Conservation (phyloP, 495 filamentous ascomycete species). For the Trichoderma gamsii region DNA sequence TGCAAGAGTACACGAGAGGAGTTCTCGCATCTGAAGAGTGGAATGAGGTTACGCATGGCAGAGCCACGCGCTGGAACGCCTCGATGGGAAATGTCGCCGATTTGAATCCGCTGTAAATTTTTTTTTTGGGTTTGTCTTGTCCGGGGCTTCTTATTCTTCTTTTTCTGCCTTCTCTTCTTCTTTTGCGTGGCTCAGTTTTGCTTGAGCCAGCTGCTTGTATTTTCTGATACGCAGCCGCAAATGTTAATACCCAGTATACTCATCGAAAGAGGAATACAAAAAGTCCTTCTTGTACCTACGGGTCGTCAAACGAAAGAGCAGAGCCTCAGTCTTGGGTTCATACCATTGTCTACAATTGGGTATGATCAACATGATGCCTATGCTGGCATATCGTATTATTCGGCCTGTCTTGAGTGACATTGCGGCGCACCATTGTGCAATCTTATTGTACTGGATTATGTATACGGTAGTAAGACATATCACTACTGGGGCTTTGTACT, state of each 20-base stretch:
- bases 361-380: background rate
- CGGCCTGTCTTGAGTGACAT: background rate
- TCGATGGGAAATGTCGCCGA: background rate
- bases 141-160: too few species aligned
- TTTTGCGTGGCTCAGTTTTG: too few species aligned
- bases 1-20: background rate
- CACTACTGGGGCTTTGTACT: background rate
- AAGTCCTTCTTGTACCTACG: too few species aligned
- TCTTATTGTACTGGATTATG: background rate
- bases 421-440: background rate
- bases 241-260: too few species aligned
- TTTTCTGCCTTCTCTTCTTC: too few species aligned
- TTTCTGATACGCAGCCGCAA: too few species aligned
- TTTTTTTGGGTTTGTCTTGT: background rate
- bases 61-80: constrained; percentile 14
- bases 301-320: too few species aligned
- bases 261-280: too few species aligned
- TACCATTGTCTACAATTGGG: background rate
- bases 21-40: background rate
- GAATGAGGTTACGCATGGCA: constrained; percentile 7
- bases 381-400: background rate
- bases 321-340: too few species aligned
- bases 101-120: background rate
- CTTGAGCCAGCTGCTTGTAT: too few species aligned
- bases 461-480: background rate